Percentiles rank a stretch among this genome's conserved stretches.
phyloP scores from a whole-genome alignment of 2,329 filamentous ascomycete species.

The Shiraia sp. region DNA sequence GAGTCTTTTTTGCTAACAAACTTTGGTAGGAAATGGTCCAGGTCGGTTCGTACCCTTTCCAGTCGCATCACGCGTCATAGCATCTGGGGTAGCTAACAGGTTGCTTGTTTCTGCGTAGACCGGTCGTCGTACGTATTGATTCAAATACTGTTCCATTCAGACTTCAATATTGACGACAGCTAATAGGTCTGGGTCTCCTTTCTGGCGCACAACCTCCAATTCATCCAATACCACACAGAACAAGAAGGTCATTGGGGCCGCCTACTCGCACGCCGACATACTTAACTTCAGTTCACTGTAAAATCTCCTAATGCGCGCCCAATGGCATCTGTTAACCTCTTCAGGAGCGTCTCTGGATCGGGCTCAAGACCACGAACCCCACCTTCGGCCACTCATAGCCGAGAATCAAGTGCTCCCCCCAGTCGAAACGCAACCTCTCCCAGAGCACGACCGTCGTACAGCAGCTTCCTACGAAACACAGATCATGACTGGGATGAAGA shows the following conservation, averaged over 20 bases:
- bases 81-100: conserved; percentile 43
- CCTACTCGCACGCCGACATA: conserved; percentile 95
- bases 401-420: conserved; percentile 62
- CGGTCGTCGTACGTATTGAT: conserved; percentile 41
- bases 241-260: conserved; percentile 83
- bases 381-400: conserved; percentile 62
- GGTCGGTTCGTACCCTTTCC: conserved; percentile 75
- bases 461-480: conserved; percentile 78
- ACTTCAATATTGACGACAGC: too few relatives aligned
- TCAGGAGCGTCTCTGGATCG: conserved; percentile 64
- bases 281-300: conserved; percentile 85
- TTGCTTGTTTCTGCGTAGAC: conserved; percentile 32
- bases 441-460: conserved; percentile 73
- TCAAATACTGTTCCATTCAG: neutral
- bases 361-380: conserved; percentile 76
- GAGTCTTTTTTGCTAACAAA: conserved; percentile 23
- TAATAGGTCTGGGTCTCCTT: conserved; percentile 80
- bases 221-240: conserved; percentile 51
- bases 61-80: conserved; percentile 27
- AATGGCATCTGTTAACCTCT: too few relatives aligned
- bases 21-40: conserved; percentile 93
- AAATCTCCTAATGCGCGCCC: too few relatives aligned
- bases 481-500: conserved; percentile 81
- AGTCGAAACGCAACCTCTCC: conserved; percentile 59
- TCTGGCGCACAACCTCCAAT: conserved; percentile 71